A percentile compares a stretch with the other conserved stretches of the same genome.
phyloP scores from a whole-genome alignment of 306 rosid species.

The Lagenaria siceraria region DNA sequence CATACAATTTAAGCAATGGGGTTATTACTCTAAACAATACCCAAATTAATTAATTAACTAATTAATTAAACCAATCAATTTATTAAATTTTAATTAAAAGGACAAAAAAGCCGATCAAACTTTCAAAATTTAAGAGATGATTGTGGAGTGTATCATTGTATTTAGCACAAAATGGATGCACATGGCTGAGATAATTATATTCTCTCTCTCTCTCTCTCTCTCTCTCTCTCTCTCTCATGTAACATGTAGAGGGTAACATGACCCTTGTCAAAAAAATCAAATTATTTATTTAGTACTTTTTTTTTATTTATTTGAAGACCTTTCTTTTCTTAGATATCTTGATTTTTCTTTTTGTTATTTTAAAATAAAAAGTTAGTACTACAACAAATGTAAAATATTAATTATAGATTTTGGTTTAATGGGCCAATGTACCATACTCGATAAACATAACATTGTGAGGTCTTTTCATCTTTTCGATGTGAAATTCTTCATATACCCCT shows the following conservation, averaged over 20 bases:
- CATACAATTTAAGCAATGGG: background rate
- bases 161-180: slow-evolving; percentile 31
- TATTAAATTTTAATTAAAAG: background rate
- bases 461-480: too few species aligned
- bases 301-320: background rate
- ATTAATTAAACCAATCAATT: background rate
- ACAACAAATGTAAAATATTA: too few species aligned
- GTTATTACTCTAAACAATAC: background rate
- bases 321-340: background rate
- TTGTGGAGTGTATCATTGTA: slow-evolving; percentile 27
- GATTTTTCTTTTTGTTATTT: background rate
- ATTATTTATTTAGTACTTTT: background rate
- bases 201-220: slow-evolving; percentile 9
- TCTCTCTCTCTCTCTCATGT: background rate
- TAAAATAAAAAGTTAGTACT: too few species aligned
- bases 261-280: background rate
- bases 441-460: too few species aligned
- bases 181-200: slow-evolving; percentile 34
- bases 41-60: background rate
- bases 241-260: slow-evolving; percentile 6
- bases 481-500: too few species aligned
- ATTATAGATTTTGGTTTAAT: too few species aligned
- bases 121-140: slow-evolving; percentile 17
- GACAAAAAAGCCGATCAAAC: slow-evolving; percentile 8
- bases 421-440: too few species aligned